Conservation (phyloP, 345 rosid genomes). For the Salix arbutifolia region DNA sequence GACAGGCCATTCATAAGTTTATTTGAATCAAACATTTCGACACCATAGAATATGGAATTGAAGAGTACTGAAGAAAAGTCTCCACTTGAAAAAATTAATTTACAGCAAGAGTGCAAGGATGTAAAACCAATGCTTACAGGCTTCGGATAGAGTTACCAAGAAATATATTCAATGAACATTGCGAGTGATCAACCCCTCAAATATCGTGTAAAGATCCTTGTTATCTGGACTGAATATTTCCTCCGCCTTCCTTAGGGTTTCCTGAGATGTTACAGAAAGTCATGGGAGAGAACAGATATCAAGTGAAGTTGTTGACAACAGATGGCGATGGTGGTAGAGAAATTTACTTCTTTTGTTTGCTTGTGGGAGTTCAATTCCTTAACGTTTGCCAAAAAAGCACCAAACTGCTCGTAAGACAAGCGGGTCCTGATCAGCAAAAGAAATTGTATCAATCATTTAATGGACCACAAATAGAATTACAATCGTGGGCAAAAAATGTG, state of each 20-base stretch:
- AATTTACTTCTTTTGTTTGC: slow-evolving; percentile 72
- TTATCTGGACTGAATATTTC: slow-evolving; percentile 80
- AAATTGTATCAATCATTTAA: background rate
- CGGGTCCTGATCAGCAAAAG: slow-evolving; percentile 48
- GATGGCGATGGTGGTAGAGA: background rate
- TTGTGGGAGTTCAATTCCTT: slow-evolving; percentile 92
- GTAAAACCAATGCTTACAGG: background rate
- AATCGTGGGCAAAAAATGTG: too few species aligned
- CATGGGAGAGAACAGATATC: background rate
- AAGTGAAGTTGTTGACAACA: background rate
- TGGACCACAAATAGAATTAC: background rate
- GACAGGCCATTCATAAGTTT: background rate
- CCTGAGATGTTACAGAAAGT: slow-evolving; percentile 38
- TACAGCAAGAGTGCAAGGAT: slow-evolving; percentile 20
- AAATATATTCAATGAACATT: slow-evolving; percentile 40
- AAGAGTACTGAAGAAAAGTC: background rate
- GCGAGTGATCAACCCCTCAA: slow-evolving; percentile 79
- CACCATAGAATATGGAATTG: background rate
- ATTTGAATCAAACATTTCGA: background rate
- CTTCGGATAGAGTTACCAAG: slow-evolving; percentile 1
- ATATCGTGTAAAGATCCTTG: slow-evolving; percentile 70
- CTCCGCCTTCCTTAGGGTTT: slow-evolving; percentile 76
- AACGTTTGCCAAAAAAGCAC: slow-evolving; percentile 83
- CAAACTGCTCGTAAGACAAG: slow-evolving; percentile 83
- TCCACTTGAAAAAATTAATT: slow-evolving; percentile 2